A percentile compares a stretch with the other conserved stretches of the same genome.
phyloP scores from a whole-genome alignment of 257 asterid species.

The Mitragyna speciosa region DNA sequence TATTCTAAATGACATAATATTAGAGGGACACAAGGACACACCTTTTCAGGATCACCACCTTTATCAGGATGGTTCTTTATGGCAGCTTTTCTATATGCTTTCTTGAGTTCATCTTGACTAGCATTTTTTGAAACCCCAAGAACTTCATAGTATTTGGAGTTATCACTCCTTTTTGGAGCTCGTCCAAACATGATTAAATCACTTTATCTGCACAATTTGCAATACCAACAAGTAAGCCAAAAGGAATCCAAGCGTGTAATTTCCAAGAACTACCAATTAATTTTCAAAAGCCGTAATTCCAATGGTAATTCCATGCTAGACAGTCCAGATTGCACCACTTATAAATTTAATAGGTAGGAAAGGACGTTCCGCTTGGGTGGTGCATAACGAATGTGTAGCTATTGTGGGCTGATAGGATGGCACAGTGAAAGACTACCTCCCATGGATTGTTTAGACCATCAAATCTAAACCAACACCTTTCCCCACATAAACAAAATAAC shows the following conservation, averaged over 20 bases:
- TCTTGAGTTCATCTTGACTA: constrained; percentile 50
- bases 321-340: too few relatives aligned
- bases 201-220: neutral
- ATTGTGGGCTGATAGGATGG: too few relatives aligned
- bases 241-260: too few relatives aligned
- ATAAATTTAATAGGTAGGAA: too few relatives aligned
- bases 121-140: constrained; percentile 51
- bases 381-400: too few relatives aligned
- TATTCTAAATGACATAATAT: neutral
- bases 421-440: too few relatives aligned
- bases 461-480: neutral
- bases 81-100: constrained; percentile 55
- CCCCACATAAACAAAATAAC: neutral
- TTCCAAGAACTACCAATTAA: too few relatives aligned
- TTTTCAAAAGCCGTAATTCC: too few relatives aligned
- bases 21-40: constrained; percentile 1
- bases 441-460: too few relatives aligned
- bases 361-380: too few relatives aligned
- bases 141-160: constrained; percentile 47
- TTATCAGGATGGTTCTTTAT: constrained; percentile 60
- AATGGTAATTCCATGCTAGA: too few relatives aligned
- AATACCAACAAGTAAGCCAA: neutral
- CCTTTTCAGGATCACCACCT: constrained; percentile 67
- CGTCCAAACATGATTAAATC: constrained; percentile 40
- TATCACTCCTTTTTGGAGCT: constrained; percentile 36